Evolutionary conservation across 495 filamentous ascomycete genomes (phyloP).

Genomic region (Neurospora tetraspora): DNA sequence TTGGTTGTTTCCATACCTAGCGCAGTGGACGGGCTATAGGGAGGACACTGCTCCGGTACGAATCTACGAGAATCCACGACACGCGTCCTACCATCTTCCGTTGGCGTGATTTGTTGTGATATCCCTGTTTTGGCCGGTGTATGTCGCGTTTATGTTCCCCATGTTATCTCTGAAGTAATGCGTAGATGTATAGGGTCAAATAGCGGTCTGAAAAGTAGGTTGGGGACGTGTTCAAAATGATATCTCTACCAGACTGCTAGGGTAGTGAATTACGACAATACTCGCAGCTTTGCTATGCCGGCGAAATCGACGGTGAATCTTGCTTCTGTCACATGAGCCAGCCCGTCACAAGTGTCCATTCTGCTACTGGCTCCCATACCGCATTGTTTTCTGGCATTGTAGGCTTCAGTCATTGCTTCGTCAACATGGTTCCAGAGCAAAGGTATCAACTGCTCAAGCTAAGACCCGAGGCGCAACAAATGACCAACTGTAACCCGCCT

Average conservation of each 20-base stretch:
- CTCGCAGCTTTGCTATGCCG: background rate
- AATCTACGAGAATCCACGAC: slow-evolving; percentile 44
- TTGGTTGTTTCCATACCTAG: slow-evolving; percentile 46
- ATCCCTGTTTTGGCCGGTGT: background rate
- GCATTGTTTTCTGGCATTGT: background rate
- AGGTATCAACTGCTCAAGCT: background rate
- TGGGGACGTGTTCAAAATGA: background rate
- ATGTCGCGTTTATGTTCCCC: background rate
- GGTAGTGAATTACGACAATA: background rate
- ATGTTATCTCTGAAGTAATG: background rate
- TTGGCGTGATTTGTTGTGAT: slow-evolving; percentile 3
- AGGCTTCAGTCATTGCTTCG: background rate
- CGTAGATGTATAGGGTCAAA: background rate
- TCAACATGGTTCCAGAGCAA: background rate
- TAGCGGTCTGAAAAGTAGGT: background rate
- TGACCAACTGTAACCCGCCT: background rate
- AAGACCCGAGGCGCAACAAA: background rate
- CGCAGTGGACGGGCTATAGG: slow-evolving; percentile 29
- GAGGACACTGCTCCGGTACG: slow-evolving; percentile 40
- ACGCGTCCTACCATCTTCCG: background rate
- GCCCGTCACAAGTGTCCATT: background rate
- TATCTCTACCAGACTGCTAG: background rate
- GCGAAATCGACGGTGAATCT: background rate
- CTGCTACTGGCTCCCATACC: background rate
- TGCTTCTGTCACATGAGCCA: background rate